Evolutionary conservation across 1,284 basidiomycete species (phyloP).

Genomic region (Bondarzewia mesenterica): DNA sequence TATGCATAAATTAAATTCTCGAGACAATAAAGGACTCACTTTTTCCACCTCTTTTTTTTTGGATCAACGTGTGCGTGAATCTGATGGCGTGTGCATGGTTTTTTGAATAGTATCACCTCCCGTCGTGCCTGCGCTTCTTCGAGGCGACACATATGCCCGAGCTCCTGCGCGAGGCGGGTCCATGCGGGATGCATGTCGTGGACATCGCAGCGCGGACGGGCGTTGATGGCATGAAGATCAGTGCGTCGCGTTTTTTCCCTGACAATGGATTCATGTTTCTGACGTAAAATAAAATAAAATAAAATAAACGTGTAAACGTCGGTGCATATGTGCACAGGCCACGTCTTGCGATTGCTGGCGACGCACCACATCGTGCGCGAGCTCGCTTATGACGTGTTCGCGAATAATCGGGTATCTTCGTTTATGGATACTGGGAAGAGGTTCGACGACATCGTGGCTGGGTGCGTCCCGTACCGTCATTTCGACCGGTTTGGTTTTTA

Average conservation of each 20-base stretch:
- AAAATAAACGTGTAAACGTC: not conserved
- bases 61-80: not conserved
- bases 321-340: conserved; percentile 30
- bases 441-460: conserved; percentile 24
- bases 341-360: conserved; percentile 59
- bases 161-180: conserved; percentile 53
- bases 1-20: not conserved
- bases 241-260: conserved; percentile 23
- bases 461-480: too few relatives aligned
- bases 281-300: too few relatives aligned
- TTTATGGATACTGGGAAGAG: conserved; percentile 58
- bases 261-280: too few relatives aligned
- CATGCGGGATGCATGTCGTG: conserved; percentile 46
- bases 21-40: too few relatives aligned
- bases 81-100: too few relatives aligned
- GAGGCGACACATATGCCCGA: conserved; percentile 62
- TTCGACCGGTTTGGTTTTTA: too few relatives aligned
- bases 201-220: conserved; percentile 35
- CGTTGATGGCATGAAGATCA: conserved; percentile 41
- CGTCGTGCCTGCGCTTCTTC: conserved; percentile 58
- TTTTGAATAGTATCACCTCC: conserved; percentile 52
- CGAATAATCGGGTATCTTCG: conserved; percentile 57
- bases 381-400: conserved; percentile 56
- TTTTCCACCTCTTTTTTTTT: not conserved
- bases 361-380: conserved; percentile 66